A percentile compares a stretch with the other conserved stretches of the same genome.
phyloP scores from a whole-genome alignment of 2,329 filamentous ascomycete genomes.

The Diaporthe sp. region DNA sequence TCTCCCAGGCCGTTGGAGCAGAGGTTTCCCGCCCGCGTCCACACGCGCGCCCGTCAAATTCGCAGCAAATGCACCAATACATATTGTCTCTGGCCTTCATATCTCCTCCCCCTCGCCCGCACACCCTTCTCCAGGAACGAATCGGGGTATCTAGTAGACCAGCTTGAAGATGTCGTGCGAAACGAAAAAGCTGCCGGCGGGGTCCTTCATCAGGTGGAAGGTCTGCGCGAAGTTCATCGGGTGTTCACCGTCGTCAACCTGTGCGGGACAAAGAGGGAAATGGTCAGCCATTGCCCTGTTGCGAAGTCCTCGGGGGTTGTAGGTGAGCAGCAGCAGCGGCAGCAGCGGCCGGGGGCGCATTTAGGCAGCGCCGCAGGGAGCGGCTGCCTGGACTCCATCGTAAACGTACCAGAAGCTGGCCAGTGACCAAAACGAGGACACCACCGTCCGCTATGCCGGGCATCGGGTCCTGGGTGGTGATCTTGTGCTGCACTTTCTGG shows the following conservation, averaged over 20 bases:
- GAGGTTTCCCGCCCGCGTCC: neutral
- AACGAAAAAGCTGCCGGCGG: conserved; percentile 74
- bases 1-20: neutral
- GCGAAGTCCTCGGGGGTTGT: neutral
- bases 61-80: conserved; percentile 18
- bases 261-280: conserved; percentile 53
- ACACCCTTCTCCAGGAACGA: conserved; percentile 4
- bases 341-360: neutral
- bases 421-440: conserved; percentile 79
- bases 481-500: conserved; percentile 73
- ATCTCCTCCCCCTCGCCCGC: neutral
- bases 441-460: conserved; percentile 67
- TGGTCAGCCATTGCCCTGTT: conserved; percentile 21
- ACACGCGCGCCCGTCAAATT: conserved; percentile 2
- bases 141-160: conserved; percentile 62
- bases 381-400: neutral
- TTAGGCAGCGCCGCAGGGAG: neutral
- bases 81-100: conserved; percentile 5
- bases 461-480: conserved; percentile 79
- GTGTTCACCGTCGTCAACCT: conserved; percentile 77
- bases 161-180: conserved; percentile 82
- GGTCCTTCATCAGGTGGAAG: conserved; percentile 76
- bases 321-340: neutral
- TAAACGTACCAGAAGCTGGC: conserved; percentile 48
- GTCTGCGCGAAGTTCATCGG: conserved; percentile 81